Conservation (phyloP, 2,329 filamentous ascomycete genomes). For the Trichoderma sp. region DNA sequence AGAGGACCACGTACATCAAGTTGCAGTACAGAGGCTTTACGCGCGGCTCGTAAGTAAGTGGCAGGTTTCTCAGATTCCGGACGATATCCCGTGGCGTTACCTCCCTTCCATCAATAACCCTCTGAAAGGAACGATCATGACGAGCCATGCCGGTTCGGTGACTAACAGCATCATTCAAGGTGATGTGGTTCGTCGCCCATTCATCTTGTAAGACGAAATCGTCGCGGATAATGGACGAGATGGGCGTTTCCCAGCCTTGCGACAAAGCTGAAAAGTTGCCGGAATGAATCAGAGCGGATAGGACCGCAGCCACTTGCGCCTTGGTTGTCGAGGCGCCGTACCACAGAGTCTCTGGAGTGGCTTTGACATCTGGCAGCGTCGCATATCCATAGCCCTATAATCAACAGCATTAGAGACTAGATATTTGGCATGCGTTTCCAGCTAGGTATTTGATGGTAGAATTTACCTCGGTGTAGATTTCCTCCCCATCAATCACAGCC, state of each 20-base stretch:
- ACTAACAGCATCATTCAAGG: conserved; percentile 57
- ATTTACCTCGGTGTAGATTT: conserved; percentile 35
- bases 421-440: not conserved
- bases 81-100: conserved; percentile 44
- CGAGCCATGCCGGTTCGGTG: conserved; percentile 56
- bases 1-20: conserved; percentile 52
- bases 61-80: conserved; percentile 51
- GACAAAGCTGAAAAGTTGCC: conserved; percentile 42
- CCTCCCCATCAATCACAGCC: conserved; percentile 36
- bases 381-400: conserved; percentile 39
- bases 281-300: conserved; percentile 54
- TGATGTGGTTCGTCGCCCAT: conserved; percentile 53
- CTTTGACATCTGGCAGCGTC: conserved; percentile 45
- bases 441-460: not conserved
- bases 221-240: conserved; percentile 52
- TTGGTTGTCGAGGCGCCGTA: conserved; percentile 62
- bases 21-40: conserved; percentile 55
- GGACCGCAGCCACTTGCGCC: conserved; percentile 53
- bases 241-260: conserved; percentile 52
- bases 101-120: conserved; percentile 38
- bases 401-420: not conserved
- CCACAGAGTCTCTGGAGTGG: conserved; percentile 54
- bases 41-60: conserved; percentile 49
- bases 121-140: conserved; percentile 42
- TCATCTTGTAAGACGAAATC: conserved; percentile 56